phyloP scores from a whole-genome alignment of 2,329 filamentous ascomycete species.

The Lasiodiplodia theobromae region DNA sequence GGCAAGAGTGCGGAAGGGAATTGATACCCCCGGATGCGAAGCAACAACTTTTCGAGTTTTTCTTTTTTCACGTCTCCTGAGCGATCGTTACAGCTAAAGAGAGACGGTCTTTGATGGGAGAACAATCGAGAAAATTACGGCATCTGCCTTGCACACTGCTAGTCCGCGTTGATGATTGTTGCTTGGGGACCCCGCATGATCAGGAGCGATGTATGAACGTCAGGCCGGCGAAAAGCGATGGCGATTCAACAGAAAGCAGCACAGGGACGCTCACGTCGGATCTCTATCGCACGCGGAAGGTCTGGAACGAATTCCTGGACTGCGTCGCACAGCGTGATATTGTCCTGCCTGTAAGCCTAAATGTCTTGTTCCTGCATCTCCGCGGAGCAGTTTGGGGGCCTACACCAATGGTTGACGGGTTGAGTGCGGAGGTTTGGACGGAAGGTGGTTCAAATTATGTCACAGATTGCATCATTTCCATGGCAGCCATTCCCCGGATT shows the following conservation, averaged over 20 bases:
- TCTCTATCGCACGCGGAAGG: background rate
- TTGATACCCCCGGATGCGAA: slow-evolving; percentile 24
- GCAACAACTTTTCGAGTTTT: slow-evolving; percentile 1
- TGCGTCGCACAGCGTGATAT: slow-evolving; percentile 5
- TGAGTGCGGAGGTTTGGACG: background rate
- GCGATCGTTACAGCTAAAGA: background rate
- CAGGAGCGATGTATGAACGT: background rate
- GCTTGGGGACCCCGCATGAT: background rate
- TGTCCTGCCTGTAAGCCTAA: background rate
- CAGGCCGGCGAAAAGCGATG: background rate
- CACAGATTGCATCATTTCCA: slow-evolving; percentile 20
- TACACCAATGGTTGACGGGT: slow-evolving; percentile 5
- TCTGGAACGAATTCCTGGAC: background rate
- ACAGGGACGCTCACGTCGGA: background rate
- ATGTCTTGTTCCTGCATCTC: slow-evolving; percentile 18
- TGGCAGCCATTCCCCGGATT: background rate
- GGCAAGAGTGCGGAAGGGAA: slow-evolving; percentile 17
- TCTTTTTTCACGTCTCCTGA: background rate
- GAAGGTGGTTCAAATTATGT: slow-evolving; percentile 26
- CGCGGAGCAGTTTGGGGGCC: slow-evolving; percentile 4
- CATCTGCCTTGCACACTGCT: background rate
- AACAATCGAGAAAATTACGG: background rate
- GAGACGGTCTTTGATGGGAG: background rate
- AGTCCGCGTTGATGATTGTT: background rate
- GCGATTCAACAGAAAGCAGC: background rate